Evolutionary conservation across 108 stramenopile species (phyloP).

Genomic region (Mediolabrus comicus): DNA sequence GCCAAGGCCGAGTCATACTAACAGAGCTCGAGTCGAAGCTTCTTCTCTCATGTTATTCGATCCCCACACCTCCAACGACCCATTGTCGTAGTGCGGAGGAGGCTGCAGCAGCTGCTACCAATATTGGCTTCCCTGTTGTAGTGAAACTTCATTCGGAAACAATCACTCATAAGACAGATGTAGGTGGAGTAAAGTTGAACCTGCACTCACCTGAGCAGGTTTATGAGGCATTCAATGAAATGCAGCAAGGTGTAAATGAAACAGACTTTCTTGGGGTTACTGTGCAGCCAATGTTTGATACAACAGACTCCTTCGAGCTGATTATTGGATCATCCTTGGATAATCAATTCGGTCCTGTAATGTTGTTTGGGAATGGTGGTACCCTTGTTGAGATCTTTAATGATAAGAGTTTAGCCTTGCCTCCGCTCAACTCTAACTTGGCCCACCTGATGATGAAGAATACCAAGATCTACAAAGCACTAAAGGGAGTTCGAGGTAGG

Average conservation of each 20-base stretch:
- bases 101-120: slow-evolving; percentile 20
- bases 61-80: slow-evolving; percentile 21
- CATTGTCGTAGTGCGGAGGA: slow-evolving; percentile 25
- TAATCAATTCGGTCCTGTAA: slow-evolving; percentile 34
- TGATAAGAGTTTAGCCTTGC: slow-evolving; percentile 21
- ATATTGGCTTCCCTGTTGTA: slow-evolving; percentile 34
- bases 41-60: slow-evolving; percentile 28
- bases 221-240: slow-evolving; percentile 17
- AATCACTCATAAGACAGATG: slow-evolving; percentile 45
- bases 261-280: slow-evolving; percentile 32
- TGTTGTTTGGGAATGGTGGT: slow-evolving; percentile 37
- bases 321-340: slow-evolving; percentile 33
- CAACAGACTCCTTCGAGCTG: slow-evolving; percentile 28
- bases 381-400: slow-evolving; percentile 33
- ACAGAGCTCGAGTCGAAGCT: slow-evolving; percentile 36
- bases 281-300: slow-evolving; percentile 21
- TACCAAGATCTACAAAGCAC: slow-evolving; percentile 32
- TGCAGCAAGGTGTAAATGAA: slow-evolving; percentile 6
- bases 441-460: slow-evolving; percentile 35
- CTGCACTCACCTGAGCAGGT: slow-evolving; percentile 27
- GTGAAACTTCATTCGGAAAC: slow-evolving; percentile 32
- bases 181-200: slow-evolving; percentile 40
- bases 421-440: slow-evolving; percentile 43
- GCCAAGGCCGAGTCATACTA: slow-evolving; percentile 18
- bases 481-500: slow-evolving; percentile 28